Evolutionary conservation across 2,329 filamentous ascomycete genomes (phyloP), one percentile per base, ranked within the genome.

Genomic region (Diaporthe australafricana): DNA sequence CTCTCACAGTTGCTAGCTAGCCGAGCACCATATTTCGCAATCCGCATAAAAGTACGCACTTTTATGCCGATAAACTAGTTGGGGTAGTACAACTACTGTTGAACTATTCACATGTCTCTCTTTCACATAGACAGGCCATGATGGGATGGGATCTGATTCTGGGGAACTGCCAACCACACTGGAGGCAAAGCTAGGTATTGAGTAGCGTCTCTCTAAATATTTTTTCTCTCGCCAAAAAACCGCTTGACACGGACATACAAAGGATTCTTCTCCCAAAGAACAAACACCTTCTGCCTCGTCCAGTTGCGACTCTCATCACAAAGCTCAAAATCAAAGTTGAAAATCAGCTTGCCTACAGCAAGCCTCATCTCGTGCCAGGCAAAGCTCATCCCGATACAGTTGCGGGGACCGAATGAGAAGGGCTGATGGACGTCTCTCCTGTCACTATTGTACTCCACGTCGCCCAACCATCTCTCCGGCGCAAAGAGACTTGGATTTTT

Each of bases 321-420:
- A 17, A 68, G 66, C 52, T 57, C 66, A 5, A 68, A 25, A 55
- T 68, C 52, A 35, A 38, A 68, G 6, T 45, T 57, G 25, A 57
- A 68, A 22, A 68, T 12, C 17, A 68, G 27, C 17, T 30, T 57
- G 27, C 45, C 52, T 25, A 50, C 20, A 68, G 38, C 20, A 40
- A 35, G 66, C 47, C 66, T 47, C 66, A 68, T 68, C 66, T 68
- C 66, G 22, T 45, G 53, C 52, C 22, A 25, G 5, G 66, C 66
- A 47, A 68, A 53, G 22, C 40, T 68, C 27, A 53, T 35, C 7
- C 66, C 66, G 17, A 68, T 14, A 16, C 66, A 68, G 17, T 68
- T 57, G 8, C 66, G 66, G 6, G 66, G 53, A 17, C 66, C 66
- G 22, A 57, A 68, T n/a, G 30, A 30, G n/a, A 68, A 68, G 16